These are phyloP conservation scores for Arthrinium phaeospermum DNA, from an alignment of 2,329 filamentous ascomycete genomes.

Conservation along the genomic window DNA sequence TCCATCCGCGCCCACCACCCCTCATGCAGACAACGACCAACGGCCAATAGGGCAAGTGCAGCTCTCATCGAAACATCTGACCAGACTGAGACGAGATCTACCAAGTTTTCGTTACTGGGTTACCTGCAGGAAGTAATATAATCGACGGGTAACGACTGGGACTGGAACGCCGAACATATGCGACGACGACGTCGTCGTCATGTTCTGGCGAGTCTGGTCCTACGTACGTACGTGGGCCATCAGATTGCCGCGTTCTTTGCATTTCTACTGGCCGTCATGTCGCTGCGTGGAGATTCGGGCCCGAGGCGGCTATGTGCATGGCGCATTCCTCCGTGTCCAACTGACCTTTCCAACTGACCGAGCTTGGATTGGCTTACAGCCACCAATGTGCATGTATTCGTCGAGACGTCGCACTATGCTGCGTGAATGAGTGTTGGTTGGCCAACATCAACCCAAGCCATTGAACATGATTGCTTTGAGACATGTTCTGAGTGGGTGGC, in stretches of 20 bases:
- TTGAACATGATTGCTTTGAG: neutral
- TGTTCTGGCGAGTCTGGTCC: neutral
- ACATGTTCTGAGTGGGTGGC: neutral
- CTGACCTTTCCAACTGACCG: neutral
- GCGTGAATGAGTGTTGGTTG: neutral
- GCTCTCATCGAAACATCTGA: neutral
- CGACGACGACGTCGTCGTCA: conserved; percentile 15
- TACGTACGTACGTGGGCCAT: neutral
- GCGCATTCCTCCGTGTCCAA: neutral
- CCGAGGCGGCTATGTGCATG: conserved; percentile 9
- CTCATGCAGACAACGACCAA: neutral
- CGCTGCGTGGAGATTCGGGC: neutral
- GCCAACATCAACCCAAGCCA: neutral
- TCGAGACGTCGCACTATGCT: neutral
- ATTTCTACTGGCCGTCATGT: neutral
- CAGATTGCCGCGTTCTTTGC: neutral
- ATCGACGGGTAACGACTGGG: neutral
- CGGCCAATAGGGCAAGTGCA: neutral
- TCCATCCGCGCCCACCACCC: neutral
- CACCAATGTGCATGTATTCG: no score
- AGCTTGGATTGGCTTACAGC: neutral
- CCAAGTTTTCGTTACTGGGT: neutral
- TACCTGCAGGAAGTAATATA: neutral
- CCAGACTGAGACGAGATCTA: neutral
- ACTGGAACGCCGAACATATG: neutral